These are phyloP conservation scores for Fusarium longipes DNA, from an alignment of 2,329 filamentous ascomycete species.

Conservation along the genomic window DNA sequence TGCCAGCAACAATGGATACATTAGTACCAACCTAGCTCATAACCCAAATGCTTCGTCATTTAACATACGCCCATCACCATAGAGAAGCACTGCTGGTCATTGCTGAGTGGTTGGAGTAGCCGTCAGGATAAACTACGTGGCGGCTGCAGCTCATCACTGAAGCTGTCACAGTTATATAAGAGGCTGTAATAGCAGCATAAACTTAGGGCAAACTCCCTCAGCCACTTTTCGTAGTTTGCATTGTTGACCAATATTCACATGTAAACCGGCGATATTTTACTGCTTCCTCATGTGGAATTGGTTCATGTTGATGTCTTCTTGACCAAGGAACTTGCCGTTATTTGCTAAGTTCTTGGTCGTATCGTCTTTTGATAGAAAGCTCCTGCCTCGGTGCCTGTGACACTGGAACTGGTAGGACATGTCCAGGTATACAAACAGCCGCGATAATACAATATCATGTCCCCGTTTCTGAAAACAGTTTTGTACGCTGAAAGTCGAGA, in stretches of 20 bases:
- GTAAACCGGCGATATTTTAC: neutral
- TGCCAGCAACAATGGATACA: too few species aligned
- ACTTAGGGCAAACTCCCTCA: neutral
- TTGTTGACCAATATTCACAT: neutral
- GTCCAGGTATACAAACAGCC: neutral
- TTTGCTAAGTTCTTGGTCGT: neutral
- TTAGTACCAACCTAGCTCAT: too few species aligned
- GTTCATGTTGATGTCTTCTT: neutral
- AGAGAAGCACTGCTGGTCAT: neutral
- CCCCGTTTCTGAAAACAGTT: neutral
- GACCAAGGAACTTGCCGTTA: conserved; percentile 1
- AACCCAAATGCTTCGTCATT: too few species aligned
- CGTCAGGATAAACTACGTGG: neutral
- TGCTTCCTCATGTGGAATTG: neutral
- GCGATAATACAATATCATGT: neutral
- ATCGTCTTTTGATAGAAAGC: neutral
- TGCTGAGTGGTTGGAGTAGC: neutral
- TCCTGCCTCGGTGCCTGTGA: neutral
- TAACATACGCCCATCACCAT: too few species aligned
- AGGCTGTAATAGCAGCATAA: neutral
- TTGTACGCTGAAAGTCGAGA: neutral
- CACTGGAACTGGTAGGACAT: neutral
- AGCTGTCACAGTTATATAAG: neutral
- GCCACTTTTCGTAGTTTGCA: neutral
- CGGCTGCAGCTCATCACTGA: too few species aligned